phyloP scores from a whole-genome alignment of 31 red algal species.

The Odonthalia washingtoniensis region DNA sequence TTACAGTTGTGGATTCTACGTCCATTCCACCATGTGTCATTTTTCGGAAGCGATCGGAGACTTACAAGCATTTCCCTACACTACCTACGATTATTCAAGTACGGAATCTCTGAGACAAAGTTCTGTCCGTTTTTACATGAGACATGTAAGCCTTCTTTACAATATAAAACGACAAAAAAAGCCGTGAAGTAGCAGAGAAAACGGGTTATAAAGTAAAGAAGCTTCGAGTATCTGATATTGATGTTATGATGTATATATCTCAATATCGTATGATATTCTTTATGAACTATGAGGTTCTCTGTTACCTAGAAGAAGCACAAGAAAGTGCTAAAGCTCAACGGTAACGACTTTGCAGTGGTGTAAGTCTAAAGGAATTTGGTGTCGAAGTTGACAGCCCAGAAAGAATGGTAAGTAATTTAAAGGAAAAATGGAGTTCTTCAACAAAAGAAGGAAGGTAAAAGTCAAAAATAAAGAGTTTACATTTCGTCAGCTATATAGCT shows the following conservation, averaged over 20 bases:
- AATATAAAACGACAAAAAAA: not conserved
- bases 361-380: not conserved
- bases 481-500: not conserved
- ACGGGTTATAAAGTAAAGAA: not conserved
- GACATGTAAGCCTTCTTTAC: not conserved
- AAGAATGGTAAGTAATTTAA: not conserved
- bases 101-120: not conserved
- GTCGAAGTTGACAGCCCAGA: not conserved
- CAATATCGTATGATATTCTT: not conserved
- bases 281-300: not conserved
- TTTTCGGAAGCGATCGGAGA: not conserved
- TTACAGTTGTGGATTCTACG: conserved; percentile 50
- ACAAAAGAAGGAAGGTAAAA: not conserved
- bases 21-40: conserved; percentile 9
- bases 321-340: not conserved
- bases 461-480: not conserved
- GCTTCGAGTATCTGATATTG: not conserved
- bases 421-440: not conserved
- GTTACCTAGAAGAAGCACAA: not conserved
- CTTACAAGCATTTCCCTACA: not conserved
- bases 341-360: not conserved
- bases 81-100: not conserved
- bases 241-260: not conserved
- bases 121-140: not conserved
- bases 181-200: not conserved